These are phyloP conservation scores for Debaryomyces udenii DNA, from an alignment of 1,139 yeast species.

Conservation along the genomic window DNA sequence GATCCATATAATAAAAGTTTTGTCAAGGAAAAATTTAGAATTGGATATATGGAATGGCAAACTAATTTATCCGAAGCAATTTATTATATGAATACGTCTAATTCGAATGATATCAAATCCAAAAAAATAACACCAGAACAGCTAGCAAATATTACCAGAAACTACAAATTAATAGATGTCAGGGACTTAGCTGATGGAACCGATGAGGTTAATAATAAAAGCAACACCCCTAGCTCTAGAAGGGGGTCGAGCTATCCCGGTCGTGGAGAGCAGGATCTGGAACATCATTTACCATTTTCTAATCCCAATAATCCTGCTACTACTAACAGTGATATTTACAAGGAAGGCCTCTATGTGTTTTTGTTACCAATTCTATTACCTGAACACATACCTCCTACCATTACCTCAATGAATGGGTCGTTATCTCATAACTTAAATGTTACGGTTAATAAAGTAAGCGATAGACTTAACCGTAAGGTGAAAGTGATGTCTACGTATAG, in stretches of 20 bases:
- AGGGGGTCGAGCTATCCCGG: conserved; percentile 4
- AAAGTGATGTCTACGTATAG: conserved; percentile 35
- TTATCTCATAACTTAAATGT: conserved; percentile 40
- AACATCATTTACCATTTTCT: neutral
- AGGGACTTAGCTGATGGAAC: conserved; percentile 22
- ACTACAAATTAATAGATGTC: conserved; percentile 32
- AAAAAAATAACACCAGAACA: conserved; percentile 35
- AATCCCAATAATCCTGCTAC: conserved; percentile 11
- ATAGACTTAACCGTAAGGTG: conserved; percentile 38
- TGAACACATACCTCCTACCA: conserved; percentile 70
- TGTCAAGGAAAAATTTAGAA: conserved; percentile 49
- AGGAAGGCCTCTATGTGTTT: conserved; percentile 82
- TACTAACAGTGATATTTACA: conserved; percentile 28
- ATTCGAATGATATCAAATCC: conserved; percentile 37
- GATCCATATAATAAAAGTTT: conserved; percentile 50
- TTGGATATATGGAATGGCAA: conserved; percentile 54
- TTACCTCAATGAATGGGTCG: conserved; percentile 57
- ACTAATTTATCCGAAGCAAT: conserved; percentile 48
- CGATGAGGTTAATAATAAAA: conserved; percentile 16
- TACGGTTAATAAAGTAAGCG: conserved; percentile 36
- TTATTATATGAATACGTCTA: conserved; percentile 44
- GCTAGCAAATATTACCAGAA: conserved; percentile 41
- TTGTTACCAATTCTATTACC: conserved; percentile 73
- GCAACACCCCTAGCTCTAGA: conserved; percentile 11
- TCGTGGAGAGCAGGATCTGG: neutral